These are phyloP conservation scores for Closterium sp. DNA, from an alignment of 139 green algal genomes.

Conservation along the genomic window DNA sequence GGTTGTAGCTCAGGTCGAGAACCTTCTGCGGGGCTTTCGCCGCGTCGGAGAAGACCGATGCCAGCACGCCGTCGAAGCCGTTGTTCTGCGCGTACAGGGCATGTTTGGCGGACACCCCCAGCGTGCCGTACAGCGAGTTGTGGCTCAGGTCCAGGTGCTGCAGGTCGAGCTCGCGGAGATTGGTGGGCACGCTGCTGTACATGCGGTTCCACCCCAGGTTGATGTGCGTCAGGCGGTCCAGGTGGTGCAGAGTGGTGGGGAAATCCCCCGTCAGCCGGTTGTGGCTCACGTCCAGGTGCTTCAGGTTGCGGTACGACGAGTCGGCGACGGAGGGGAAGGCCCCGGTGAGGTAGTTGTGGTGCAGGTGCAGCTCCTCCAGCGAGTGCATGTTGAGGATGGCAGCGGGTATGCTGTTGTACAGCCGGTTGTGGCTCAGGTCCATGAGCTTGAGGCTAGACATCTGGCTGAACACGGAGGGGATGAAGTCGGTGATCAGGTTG, in stretches of 20 bases:
- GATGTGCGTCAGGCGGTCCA: background rate
- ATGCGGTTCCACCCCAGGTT: background rate
- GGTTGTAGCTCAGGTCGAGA: too few relatives aligned
- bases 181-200: background rate
- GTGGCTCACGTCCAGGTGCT: too few relatives aligned
- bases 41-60: too few relatives aligned
- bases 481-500: slow-evolving; percentile 1
- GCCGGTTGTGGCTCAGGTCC: background rate
- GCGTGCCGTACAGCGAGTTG: background rate
- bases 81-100: too few relatives aligned
- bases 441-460: background rate
- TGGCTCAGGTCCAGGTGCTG: background rate
- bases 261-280: too few relatives aligned
- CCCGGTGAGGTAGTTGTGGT: slow-evolving; percentile 5
- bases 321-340: background rate
- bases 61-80: too few relatives aligned
- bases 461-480: background rate
- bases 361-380: background rate
- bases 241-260: too few relatives aligned
- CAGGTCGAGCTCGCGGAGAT: background rate
- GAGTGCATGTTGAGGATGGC: too few relatives aligned
- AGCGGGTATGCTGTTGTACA: background rate
- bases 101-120: too few relatives aligned
- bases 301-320: too few relatives aligned
- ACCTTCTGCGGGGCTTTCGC: too few relatives aligned